Evolutionary conservation across 148 eudicot species (phyloP), one percentile per base, ranked within the genome.

Genomic region (Camellia lanceoleosa): DNA sequence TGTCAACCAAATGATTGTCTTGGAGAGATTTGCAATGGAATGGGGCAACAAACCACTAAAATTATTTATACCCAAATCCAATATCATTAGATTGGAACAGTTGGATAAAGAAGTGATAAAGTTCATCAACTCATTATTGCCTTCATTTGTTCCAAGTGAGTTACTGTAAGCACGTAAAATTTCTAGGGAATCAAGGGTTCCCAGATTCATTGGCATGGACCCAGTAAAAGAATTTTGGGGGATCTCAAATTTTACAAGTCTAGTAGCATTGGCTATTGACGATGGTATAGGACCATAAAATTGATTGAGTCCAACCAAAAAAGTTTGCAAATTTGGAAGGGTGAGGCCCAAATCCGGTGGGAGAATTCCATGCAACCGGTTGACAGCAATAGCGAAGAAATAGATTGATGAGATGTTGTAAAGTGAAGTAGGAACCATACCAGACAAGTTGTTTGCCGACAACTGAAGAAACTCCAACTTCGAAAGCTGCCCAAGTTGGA

Each of bases 11-110:
- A 3, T 30, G 23, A 23, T 23, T 23, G 23, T 20, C 16, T 58
- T 73, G 19, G 85, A 83, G 20, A 83, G 60, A 60, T 83, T 78
- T 10, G 52, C 79, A 42, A 83, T 54, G n/a, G 81, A 78, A 68
- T 46, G 14, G 2, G 82, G 78, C 3, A 73, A 64, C 16, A 7
- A 56, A 14, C 81, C 84, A 16, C 69, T 19, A n/a, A 78, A 5
- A 1, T 52, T 15, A 79, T 42, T 23, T 23, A 23, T 23, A 23
- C 23, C 23, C 23, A 23, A 23, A 23, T 23, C 43, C 67, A 79
- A 41, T 3, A 41, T 13, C 46, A 4, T 11, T 42, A 82, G 61
- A 55, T 58, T 56, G 13, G 84, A 49, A 18, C 84, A 82, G 16
- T 82, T 82, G 12, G 80, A 66, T 23, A 82, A 66, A 46, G 80